Evolutionary conservation across 495 filamentous ascomycete genomes (phyloP).

Genomic region (Aspergillus heteromorphus): DNA sequence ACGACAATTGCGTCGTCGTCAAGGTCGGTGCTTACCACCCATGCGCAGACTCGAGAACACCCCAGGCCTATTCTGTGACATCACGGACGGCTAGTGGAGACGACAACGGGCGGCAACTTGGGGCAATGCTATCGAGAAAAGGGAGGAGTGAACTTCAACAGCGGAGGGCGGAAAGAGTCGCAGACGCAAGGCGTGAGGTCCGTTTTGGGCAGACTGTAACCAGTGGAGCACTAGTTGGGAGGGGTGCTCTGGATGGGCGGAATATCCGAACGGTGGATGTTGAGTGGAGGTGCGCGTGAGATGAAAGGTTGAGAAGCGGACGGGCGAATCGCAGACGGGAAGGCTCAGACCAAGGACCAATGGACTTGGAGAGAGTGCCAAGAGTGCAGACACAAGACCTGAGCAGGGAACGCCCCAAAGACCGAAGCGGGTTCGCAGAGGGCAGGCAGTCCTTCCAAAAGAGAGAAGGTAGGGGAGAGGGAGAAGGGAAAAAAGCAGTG

Average conservation of each 20-base stretch:
- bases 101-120: constrained; percentile 14
- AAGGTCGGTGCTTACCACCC: constrained; percentile 59
- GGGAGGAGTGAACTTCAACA: constrained; percentile 44
- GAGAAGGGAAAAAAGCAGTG: constrained; percentile 3
- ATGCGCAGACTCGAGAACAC: constrained; percentile 73
- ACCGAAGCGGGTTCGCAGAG: constrained; percentile 3
- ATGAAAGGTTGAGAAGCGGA: constrained; percentile 25
- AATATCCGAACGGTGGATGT: constrained; percentile 26
- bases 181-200: constrained; percentile 36
- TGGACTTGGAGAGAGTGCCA: constrained; percentile 22
- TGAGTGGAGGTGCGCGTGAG: constrained; percentile 29
- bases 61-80: constrained; percentile 72
- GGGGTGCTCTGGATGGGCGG: constrained; percentile 24
- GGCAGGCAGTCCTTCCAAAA: constrained; percentile 1
- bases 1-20: constrained; percentile 11
- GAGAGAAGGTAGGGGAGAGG: constrained; percentile 5
- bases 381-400: constrained; percentile 19
- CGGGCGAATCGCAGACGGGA: constrained; percentile 23
- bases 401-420: constrained; percentile 10
- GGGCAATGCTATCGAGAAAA: constrained; percentile 31
- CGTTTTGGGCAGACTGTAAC: constrained; percentile 45
- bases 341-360: constrained; percentile 24
- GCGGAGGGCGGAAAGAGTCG: constrained; percentile 34
- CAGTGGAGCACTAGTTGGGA: constrained; percentile 26
- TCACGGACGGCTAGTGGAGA: constrained; percentile 33